Percentiles rank a stretch among this genome's conserved stretches.
These are phyloP conservation scores for Fusarium robinianum DNA, from an alignment of 2,329 filamentous ascomycete genomes.

Conservation along the genomic window DNA sequence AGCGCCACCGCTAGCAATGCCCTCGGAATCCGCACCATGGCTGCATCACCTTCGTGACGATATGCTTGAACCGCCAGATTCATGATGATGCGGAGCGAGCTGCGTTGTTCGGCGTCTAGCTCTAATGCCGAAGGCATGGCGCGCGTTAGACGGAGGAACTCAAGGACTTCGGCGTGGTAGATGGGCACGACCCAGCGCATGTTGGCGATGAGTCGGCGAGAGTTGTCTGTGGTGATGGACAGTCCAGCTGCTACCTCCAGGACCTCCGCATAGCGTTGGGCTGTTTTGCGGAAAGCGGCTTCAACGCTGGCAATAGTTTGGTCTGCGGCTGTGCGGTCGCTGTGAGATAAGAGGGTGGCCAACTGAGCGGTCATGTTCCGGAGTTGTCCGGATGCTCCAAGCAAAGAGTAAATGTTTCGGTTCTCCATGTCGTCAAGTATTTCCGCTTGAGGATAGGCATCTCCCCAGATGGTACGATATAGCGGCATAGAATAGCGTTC, in stretches of 20 bases:
- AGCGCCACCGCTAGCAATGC: conserved; percentile 42
- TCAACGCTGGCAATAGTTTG: conserved; percentile 21
- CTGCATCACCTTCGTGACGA: conserved; percentile 38
- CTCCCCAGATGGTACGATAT: conserved; percentile 41
- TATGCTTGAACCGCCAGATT: conserved; percentile 40
- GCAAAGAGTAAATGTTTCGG: conserved; percentile 38
- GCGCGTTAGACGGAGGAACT: conserved; percentile 20
- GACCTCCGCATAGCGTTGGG: conserved; percentile 29
- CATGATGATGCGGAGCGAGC: conserved; percentile 17
- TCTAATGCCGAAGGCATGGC: not conserved
- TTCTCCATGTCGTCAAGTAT: conserved; percentile 44
- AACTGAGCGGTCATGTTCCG: conserved; percentile 40
- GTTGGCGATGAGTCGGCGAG: conserved; percentile 39
- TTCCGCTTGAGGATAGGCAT: conserved; percentile 40
- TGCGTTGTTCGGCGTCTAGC: not conserved
- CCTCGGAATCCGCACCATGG: conserved; percentile 40
- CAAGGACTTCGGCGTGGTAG: conserved; percentile 41
- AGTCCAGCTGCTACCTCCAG: conserved; percentile 34
- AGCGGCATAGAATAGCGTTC: conserved; percentile 41
- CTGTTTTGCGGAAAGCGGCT: conserved; percentile 24
- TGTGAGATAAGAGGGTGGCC: conserved; percentile 12
- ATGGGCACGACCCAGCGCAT: conserved; percentile 42
- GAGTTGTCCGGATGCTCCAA: conserved; percentile 38
- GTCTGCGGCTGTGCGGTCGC: conserved; percentile 27
- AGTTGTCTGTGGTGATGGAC: conserved; percentile 27